Percentiles rank a stretch among this genome's conserved stretches.
Evolutionary conservation across 371 early-diverging fungal genomes (phyloP).

Genomic region (Mucor mucedo): DNA sequence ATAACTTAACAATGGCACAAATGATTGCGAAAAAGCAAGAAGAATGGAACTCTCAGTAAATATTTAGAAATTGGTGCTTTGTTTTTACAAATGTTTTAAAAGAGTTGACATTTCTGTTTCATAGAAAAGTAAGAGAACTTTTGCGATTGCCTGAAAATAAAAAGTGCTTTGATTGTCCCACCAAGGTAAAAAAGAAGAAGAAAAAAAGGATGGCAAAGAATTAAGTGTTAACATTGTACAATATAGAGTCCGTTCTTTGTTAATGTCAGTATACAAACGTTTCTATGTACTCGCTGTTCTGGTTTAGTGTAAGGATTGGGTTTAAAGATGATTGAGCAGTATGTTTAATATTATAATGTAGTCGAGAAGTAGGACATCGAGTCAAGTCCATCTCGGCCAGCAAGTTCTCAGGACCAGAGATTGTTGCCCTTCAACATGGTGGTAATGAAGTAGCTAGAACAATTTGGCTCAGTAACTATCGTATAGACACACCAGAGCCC

Average conservation of each 20-base stretch:
- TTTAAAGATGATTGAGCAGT: no score
- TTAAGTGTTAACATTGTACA: background rate
- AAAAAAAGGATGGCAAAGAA: constrained; percentile 1
- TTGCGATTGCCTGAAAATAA: constrained; percentile 60
- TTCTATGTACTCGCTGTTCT: constrained; percentile 70
- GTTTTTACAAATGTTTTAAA: background rate
- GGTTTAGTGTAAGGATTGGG: constrained; percentile 61
- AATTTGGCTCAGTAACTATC: constrained; percentile 42
- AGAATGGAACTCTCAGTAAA: constrained; percentile 23
- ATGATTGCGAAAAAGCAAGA: constrained; percentile 24
- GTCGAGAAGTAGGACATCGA: constrained; percentile 73
- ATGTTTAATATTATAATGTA: constrained; percentile 15
- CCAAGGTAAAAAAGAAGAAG: constrained; percentile 47
- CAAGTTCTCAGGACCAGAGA: constrained; percentile 64
- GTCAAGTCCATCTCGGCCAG: constrained; percentile 75
- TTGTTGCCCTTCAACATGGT: constrained; percentile 60
- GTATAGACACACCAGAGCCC: constrained; percentile 34
- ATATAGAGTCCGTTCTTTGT: constrained; percentile 67
- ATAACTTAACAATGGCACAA: constrained; percentile 7
- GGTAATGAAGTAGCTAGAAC: constrained; percentile 59
- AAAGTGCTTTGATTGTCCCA: constrained; percentile 70
- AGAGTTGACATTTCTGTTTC: background rate
- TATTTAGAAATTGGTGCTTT: background rate
- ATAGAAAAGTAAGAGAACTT: constrained; percentile 42
- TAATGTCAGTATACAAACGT: constrained; percentile 63